phyloP scores from a whole-genome alignment of 176 grass and related monocot species.

The Musa beccarii region DNA sequence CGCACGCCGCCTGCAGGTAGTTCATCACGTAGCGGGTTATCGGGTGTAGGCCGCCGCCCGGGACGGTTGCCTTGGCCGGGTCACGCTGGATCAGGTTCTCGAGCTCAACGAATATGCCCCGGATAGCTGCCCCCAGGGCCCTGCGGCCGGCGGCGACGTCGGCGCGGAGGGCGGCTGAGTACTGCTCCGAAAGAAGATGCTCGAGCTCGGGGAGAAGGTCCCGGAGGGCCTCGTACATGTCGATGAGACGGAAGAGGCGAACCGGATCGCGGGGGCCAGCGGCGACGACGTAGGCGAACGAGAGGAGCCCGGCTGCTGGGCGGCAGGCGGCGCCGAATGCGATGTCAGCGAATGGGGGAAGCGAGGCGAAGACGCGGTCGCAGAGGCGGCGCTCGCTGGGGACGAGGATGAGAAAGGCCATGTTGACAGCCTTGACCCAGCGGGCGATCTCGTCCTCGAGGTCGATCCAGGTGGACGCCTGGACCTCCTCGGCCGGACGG shows the following conservation, averaged over 20 bases:
- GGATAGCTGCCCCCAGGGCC: slow-evolving; percentile 34
- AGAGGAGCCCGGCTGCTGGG: slow-evolving; percentile 23
- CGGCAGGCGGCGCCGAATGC: slow-evolving; percentile 26
- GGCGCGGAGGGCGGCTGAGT: slow-evolving; percentile 13
- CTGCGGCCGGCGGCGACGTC: slow-evolving; percentile 21
- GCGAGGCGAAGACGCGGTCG: slow-evolving; percentile 26
- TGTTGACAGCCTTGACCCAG: slow-evolving; percentile 35
- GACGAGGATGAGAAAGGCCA: slow-evolving; percentile 37
- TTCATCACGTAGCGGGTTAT: slow-evolving; percentile 58
- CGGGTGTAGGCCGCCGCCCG: slow-evolving; percentile 39
- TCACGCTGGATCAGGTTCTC: slow-evolving; percentile 36
- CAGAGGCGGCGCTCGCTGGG: slow-evolving; percentile 38
- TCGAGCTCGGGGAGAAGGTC: slow-evolving; percentile 33
- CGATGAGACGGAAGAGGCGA: slow-evolving; percentile 38
- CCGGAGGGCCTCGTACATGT: slow-evolving; percentile 42
- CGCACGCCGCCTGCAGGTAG: slow-evolving; percentile 34
- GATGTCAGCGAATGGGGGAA: slow-evolving; percentile 23
- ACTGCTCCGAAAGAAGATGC: slow-evolving; percentile 1
- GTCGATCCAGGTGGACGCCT: slow-evolving; percentile 23
- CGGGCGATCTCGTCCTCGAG: slow-evolving; percentile 32
- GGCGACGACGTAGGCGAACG: slow-evolving; percentile 24
- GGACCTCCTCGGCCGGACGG: slow-evolving; percentile 19
- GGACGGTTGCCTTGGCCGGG: slow-evolving; percentile 18
- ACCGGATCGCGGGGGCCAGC: slow-evolving; percentile 24
- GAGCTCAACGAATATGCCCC: slow-evolving; percentile 33